Conservation (phyloP, 192 early-diverging fungal genomes). For the Gryganskiella cystojenkinii region DNA sequence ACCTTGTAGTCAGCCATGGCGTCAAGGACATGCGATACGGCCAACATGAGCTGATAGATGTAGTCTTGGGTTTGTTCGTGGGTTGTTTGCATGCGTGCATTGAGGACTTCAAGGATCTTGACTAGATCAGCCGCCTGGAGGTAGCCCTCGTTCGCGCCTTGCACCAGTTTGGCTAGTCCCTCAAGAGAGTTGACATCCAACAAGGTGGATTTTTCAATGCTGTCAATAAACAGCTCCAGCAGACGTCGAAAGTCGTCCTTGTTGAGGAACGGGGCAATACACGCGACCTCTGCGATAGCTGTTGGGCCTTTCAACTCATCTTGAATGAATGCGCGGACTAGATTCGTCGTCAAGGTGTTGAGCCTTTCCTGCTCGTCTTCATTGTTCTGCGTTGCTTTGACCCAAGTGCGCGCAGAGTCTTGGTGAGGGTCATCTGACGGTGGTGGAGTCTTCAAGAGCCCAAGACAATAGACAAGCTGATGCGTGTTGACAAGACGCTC, state of each 20-base stretch:
- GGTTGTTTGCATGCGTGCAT: background rate
- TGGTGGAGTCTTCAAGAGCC: too few species aligned
- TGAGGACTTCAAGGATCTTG: background rate
- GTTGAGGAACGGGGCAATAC: background rate
- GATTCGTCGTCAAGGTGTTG: background rate
- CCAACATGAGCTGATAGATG: background rate
- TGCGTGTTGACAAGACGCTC: too few species aligned
- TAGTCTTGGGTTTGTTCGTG: background rate
- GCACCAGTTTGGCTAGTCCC: background rate
- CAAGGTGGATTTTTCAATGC: background rate
- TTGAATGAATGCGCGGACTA: background rate
- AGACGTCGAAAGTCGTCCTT: background rate
- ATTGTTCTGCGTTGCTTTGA: too few species aligned
- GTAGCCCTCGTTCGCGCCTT: background rate
- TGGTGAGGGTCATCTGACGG: too few species aligned
- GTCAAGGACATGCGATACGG: conserved; percentile 4
- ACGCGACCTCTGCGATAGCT: background rate
- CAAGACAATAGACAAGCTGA: too few species aligned
- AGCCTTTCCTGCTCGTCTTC: conserved; percentile 6
- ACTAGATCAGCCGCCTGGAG: background rate
- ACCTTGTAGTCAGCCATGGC: conserved; percentile 4
- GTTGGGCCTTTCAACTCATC: background rate
- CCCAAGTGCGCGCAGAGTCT: too few species aligned
- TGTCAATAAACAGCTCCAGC: background rate
- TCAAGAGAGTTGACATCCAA: background rate